Evolutionary conservation across 2,329 filamentous ascomycete genomes (phyloP).

Genomic region (Alternaria longipes): DNA sequence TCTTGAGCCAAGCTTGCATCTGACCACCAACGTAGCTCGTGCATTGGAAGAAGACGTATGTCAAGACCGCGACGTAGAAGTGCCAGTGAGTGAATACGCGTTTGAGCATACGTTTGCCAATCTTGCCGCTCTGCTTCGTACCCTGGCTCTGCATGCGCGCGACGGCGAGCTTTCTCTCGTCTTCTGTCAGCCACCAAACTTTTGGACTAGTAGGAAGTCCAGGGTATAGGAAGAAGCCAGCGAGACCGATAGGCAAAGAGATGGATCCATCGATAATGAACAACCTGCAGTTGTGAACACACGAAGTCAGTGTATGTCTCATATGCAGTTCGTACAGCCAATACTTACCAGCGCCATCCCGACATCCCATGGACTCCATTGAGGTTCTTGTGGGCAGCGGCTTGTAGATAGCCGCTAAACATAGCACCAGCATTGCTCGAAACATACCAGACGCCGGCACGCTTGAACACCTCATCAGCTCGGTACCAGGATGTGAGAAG

Average conservation of each 20-base stretch:
- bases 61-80: constrained; percentile 58
- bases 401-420: constrained; percentile 64
- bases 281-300: constrained; percentile 44
- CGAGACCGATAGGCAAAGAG: constrained; percentile 62
- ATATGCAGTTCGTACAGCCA: background rate
- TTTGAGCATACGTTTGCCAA: constrained; percentile 55
- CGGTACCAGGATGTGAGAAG: constrained; percentile 51
- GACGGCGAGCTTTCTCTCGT: constrained; percentile 34
- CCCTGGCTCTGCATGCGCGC: constrained; percentile 33
- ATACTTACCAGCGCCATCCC: constrained; percentile 54
- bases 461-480: constrained; percentile 58
- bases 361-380: constrained; percentile 50
- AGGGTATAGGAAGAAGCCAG: constrained; percentile 62
- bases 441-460: constrained; percentile 62
- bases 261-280: constrained; percentile 67
- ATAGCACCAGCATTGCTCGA: constrained; percentile 61
- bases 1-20: constrained; percentile 62
- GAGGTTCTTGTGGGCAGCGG: constrained; percentile 60
- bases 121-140: constrained; percentile 48
- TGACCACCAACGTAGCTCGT: constrained; percentile 55
- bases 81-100: constrained; percentile 57
- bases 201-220: constrained; percentile 59
- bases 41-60: constrained; percentile 50
- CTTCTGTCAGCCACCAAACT: constrained; percentile 57
- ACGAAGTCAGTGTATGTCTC: background rate